Evolutionary conservation across 352 stramenopile genomes (phyloP).

Genomic region (Globisporangium emineosum): DNA sequence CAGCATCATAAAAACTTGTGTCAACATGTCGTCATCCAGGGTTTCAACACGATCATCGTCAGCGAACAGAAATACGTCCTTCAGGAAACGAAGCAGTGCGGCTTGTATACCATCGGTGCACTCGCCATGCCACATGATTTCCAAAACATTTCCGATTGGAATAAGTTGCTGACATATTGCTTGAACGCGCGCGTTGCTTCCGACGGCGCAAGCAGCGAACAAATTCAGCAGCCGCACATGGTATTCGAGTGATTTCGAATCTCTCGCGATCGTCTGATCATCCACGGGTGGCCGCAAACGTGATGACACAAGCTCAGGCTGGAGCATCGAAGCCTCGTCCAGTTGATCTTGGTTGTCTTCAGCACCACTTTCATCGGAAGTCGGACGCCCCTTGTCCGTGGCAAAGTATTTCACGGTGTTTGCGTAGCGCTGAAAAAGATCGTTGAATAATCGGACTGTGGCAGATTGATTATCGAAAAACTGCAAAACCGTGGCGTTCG

Average conservation of each 20-base stretch:
- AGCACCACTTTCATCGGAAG: not conserved
- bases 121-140: constrained; percentile 32
- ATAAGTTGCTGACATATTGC: constrained; percentile 72
- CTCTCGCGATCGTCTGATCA: constrained; percentile 15
- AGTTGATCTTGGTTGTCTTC: not conserved
- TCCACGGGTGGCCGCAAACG: constrained; percentile 14
- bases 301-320: not conserved
- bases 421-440: constrained; percentile 29
- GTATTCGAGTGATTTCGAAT: constrained; percentile 49
- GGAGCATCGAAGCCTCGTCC: not conserved
- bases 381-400: too few species aligned
- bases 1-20: constrained; percentile 29
- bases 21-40: constrained; percentile 34
- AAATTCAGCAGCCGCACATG: constrained; percentile 55
- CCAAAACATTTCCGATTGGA: constrained; percentile 36
- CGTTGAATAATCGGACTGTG: constrained; percentile 26
- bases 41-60: constrained; percentile 56
- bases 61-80: constrained; percentile 54
- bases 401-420: too few species aligned
- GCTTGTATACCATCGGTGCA: constrained; percentile 53
- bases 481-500: constrained; percentile 45
- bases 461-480: constrained; percentile 44
- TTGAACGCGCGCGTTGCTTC: constrained; percentile 58
- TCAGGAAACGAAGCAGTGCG: constrained; percentile 52
- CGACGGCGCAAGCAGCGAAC: constrained; percentile 52